phyloP scores from a whole-genome alignment of 495 filamentous ascomycete species.

The Aspergillus diversus region DNA sequence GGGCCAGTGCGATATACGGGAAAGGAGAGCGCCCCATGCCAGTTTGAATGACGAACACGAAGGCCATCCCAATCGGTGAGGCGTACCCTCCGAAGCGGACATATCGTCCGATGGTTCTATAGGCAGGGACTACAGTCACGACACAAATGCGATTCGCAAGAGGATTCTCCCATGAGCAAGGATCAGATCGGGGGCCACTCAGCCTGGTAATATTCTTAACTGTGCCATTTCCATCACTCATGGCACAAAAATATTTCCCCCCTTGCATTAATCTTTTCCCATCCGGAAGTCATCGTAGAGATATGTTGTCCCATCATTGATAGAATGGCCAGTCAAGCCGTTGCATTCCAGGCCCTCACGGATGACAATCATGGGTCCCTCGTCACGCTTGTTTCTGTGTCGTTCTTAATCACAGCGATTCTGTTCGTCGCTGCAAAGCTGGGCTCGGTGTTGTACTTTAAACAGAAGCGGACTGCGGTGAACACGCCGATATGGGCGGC shows the following conservation, averaged over 20 bases:
- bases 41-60: neutral
- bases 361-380: conserved; percentile 28
- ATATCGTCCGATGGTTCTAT: neutral
- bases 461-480: conserved; percentile 30
- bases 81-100: neutral
- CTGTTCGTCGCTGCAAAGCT: conserved; percentile 31
- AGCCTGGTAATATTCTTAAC: neutral
- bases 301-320: conserved; percentile 6
- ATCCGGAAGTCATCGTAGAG: neutral
- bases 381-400: conserved; percentile 30
- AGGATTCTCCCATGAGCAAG: neutral
- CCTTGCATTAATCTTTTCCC: neutral
- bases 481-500: conserved; percentile 39
- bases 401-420: conserved; percentile 30
- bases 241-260: neutral
- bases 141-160: neutral
- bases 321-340: conserved; percentile 25
- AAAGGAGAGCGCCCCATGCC: neutral
- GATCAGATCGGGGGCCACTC: neutral
- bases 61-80: neutral
- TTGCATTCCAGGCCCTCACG: conserved; percentile 26
- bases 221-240: neutral
- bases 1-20: neutral
- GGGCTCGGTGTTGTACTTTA: conserved; percentile 33
- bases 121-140: neutral